Evolutionary conservation across 495 filamentous ascomycete species (phyloP), one percentile per base, ranked within the genome.

Genomic region (Bryoglossum gracile): DNA sequence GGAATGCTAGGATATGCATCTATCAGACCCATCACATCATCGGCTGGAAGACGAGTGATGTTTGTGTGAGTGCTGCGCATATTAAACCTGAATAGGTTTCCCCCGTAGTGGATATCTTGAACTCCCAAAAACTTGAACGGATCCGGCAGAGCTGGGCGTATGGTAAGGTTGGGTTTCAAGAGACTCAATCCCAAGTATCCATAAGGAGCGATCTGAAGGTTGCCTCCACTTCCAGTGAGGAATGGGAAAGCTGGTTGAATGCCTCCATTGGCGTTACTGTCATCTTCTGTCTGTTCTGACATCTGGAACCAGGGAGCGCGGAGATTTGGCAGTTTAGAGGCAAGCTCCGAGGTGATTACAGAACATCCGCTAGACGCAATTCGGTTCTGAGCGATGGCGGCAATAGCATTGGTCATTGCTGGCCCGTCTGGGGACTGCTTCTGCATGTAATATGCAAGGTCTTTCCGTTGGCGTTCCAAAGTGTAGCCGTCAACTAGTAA

Each of bases 221-320:
- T 66, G 18, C 77, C 77, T 8, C 76, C 76, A 44, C 72, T 66
- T 18, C 77, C 76, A 0, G 76, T 80, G 4, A 80, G 58, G 62
- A 80, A 80, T 2, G 77, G 76, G 50, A 68, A 80, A 1, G 76
- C 74, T 0, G 76, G 73, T 43, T 70, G 69, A 2, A 66, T 73
- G 42, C 73, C 76, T 28, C 72, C 85, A 55, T 88, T 89, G n/a
- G 62, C 60, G 43, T 65, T 70, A 42, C 68, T 72, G 54, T 86
- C 67, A 54, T 89, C 85, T 32, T 76, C 59, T 38, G 84, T 66
- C 53, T 88, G 84, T 57, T 89, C 85, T 0, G 81, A 74, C 62
- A 72, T 76, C 48, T 78, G 74, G 57, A 68, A 79, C 63, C 65
- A 80, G 5, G 76, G 76, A n/a, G 65, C 67, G n/a, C 76, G 69